Base-by-base conservation (phyloP, 176 grass and related monocot species). In the Calamus simplicifolius region DNA sequence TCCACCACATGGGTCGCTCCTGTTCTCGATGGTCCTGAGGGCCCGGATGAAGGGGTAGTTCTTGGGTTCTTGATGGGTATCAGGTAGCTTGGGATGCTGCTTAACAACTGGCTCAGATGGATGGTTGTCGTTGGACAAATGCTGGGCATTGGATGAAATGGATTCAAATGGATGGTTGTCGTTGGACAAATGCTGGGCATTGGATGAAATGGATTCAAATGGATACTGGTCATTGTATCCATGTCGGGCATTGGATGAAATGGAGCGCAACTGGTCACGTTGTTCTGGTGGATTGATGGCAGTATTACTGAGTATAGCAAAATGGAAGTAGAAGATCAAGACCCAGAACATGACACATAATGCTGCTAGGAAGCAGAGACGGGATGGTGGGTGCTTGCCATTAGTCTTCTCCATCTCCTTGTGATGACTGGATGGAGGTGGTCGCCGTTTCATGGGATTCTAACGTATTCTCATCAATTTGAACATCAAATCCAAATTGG, bases 321-420 rank as follows among this genome's bases (percentile, higher is more conserved):
- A 98, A 60, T 98, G 93, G 75, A 89, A 92, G 67, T 82, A 88
- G 66, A 98, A 88, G 70, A 98, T 98, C 78, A 98, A 69, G 49
- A 92, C 67, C 93, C 93, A 92, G 72, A 98, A 98, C 81, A 81
- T 83, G 78, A 64, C 87, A 61, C 67, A 78, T 27, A 98, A 81
- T 29, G 81, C 62, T 56, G 74, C 77, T 64, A 98, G 79, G 75
- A 87, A 73, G 69, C 93, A 92, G 62, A 98, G 75, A n/a, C 93
- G 78, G 52, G 85, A 85, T 64, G 59, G 73, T 64, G 73, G 73
- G 50, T 59, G 69, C 73, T 85, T 98, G 3, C 75, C 78, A 25
- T 67, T 83, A 17, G 70, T 59, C 67, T 92, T 89, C 19, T 89
- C 93, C 81, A 85, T 80, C 68, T 85, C 93, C 63, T 79, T 76